phyloP scores from a whole-genome alignment of 768 basidiomycete genomes.

The Collybia mongolica region DNA sequence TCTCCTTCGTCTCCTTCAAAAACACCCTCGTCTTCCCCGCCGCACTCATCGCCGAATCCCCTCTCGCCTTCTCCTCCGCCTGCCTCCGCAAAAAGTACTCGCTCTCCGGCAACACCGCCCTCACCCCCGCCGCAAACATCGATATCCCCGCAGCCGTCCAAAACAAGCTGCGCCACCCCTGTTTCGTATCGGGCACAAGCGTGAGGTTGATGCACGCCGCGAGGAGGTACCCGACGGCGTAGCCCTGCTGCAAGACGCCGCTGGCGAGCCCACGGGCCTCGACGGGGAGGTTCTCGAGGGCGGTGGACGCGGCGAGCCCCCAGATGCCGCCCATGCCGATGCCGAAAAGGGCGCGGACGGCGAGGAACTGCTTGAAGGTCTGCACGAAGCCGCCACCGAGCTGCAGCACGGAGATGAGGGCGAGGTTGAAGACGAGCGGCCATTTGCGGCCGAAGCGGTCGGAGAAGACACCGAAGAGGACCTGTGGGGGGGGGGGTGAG shows the following conservation, averaged over 20 bases:
- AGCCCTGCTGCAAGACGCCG: slow-evolving; percentile 87
- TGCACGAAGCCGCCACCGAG: slow-evolving; percentile 78
- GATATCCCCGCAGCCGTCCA: slow-evolving; percentile 74
- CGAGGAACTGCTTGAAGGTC: slow-evolving; percentile 77
- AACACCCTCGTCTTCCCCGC: slow-evolving; percentile 66
- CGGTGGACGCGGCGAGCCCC: slow-evolving; percentile 78
- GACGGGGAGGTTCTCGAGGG: slow-evolving; percentile 85
- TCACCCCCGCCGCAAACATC: slow-evolving; percentile 62
- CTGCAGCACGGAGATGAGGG: slow-evolving; percentile 71
- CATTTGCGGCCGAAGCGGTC: slow-evolving; percentile 93
- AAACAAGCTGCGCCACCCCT: slow-evolving; percentile 74
- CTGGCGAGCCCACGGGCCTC: slow-evolving; percentile 81
- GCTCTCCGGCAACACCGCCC: slow-evolving; percentile 74
- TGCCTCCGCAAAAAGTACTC: slow-evolving; percentile 65
- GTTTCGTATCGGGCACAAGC: slow-evolving; percentile 43
- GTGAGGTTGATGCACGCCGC: slow-evolving; percentile 80
- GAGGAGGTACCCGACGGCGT: slow-evolving; percentile 80
- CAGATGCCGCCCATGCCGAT: slow-evolving; percentile 89
- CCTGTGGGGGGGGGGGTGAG: slow-evolving; percentile 15
- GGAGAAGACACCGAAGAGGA: slow-evolving; percentile 77
- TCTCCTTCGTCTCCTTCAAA: slow-evolving; percentile 64
- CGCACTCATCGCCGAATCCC: slow-evolving; percentile 51
- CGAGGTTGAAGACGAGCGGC: slow-evolving; percentile 76
- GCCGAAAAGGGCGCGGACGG: slow-evolving; percentile 77
- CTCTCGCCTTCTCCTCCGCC: slow-evolving; percentile 53